phyloP scores from a whole-genome alignment of 2,329 filamentous ascomycete species.

The Pezizomycotina sp. region DNA sequence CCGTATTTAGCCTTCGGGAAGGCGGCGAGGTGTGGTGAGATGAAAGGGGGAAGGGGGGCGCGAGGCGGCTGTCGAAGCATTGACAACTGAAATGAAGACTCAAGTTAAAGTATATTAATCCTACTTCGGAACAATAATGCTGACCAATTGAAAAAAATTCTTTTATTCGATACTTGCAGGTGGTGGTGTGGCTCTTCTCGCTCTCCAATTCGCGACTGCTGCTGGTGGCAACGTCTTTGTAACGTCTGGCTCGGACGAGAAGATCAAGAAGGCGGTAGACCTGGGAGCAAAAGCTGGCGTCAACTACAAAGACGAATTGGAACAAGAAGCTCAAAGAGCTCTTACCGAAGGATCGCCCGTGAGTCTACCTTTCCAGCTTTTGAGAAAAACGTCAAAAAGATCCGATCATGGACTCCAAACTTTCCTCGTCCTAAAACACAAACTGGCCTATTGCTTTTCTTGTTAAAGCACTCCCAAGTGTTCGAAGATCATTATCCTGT shows the following conservation, averaged over 20 bases:
- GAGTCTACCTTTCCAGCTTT: conserved; percentile 6
- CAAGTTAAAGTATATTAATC: too few species aligned
- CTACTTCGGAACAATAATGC: too few species aligned
- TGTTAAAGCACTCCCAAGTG: not conserved
- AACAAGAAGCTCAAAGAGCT: conserved; percentile 52
- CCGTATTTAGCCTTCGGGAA: too few species aligned
- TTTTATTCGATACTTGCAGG: too few species aligned
- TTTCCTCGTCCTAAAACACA: too few species aligned
- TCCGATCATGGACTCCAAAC: too few species aligned
- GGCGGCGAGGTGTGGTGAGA: too few species aligned
- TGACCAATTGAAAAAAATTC: too few species aligned
- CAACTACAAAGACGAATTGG: conserved; percentile 65
- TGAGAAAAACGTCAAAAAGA: too few species aligned
- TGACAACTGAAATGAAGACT: too few species aligned
- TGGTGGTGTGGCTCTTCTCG: conserved; percentile 74
- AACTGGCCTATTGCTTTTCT: not conserved
- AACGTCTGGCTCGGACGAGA: conserved; percentile 55
- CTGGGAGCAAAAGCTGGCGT: conserved; percentile 73
- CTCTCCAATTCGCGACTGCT: conserved; percentile 60
- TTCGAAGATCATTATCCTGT: conserved; percentile 7
- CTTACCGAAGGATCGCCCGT: conserved; percentile 49
- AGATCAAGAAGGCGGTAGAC: conserved; percentile 53
- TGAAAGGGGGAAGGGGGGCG: too few species aligned
- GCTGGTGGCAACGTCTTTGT: conserved; percentile 66
- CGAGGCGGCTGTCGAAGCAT: too few species aligned